A percentile compares a stretch with the other conserved stretches of the same genome.
phyloP scores from a whole-genome alignment of 768 basidiomycete species.

The Hericium coralloides region DNA sequence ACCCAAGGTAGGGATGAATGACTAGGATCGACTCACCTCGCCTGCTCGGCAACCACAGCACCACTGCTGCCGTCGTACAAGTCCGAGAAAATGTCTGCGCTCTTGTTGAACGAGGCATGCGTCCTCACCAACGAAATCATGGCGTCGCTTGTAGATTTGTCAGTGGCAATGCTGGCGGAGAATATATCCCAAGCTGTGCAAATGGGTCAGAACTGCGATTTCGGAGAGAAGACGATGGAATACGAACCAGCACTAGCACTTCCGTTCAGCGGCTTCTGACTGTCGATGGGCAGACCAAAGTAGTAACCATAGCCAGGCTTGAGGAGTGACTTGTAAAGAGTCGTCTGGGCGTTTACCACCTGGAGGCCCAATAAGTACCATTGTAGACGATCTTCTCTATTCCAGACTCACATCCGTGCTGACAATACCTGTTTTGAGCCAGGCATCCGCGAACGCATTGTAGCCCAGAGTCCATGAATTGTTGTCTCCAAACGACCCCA shows the following conservation, averaged over 20 bases:
- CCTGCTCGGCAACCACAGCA: neutral
- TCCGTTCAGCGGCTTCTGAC: neutral
- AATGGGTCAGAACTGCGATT: neutral
- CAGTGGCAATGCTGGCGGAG: constrained; percentile 1
- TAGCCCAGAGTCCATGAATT: constrained; percentile 11
- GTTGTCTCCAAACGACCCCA: constrained; percentile 1
- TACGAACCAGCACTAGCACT: constrained; percentile 1
- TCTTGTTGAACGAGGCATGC: neutral
- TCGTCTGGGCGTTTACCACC: too few relatives aligned
- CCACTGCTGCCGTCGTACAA: too few relatives aligned
- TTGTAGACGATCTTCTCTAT: too few relatives aligned
- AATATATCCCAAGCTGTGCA: constrained; percentile 9
- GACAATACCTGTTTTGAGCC: constrained; percentile 6
- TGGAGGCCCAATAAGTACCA: too few relatives aligned
- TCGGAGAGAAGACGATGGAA: neutral
- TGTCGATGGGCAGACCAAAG: constrained; percentile 10
- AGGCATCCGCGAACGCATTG: constrained; percentile 10
- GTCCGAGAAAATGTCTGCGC: neutral
- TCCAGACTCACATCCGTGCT: neutral
- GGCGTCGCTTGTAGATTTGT: neutral
- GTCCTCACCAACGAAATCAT: neutral
- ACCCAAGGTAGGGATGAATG: too few relatives aligned
- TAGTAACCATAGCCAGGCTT: too few relatives aligned
- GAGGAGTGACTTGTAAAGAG: too few relatives aligned
- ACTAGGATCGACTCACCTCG: neutral